Evolutionary conservation across 305 asterid genomes (phyloP).

Genomic region (Coffea humblotiana): DNA sequence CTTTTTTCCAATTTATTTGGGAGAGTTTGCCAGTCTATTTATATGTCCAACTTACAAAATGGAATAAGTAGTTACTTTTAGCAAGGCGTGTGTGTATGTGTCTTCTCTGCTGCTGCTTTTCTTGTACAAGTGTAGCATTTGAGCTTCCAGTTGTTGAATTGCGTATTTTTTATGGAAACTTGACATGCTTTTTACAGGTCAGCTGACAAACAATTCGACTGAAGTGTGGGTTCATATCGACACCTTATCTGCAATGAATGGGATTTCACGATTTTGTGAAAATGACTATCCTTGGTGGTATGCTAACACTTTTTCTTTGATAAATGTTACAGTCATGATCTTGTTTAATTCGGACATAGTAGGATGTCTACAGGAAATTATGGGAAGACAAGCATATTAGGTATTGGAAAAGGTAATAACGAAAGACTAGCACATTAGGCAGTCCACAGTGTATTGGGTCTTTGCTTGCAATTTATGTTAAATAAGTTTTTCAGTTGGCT

Average conservation of each 20-base stretch:
- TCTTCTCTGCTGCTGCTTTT: not conserved
- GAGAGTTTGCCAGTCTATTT: not conserved
- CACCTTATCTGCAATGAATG: slow-evolving; percentile 90
- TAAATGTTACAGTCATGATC: not conserved
- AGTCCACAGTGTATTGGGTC: not conserved
- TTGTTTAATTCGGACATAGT: not conserved
- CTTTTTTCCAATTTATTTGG: not conserved
- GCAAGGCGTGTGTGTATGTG: not conserved
- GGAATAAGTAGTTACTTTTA: not conserved
- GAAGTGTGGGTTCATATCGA: slow-evolving; percentile 86
- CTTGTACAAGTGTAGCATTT: not conserved
- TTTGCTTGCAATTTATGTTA: not conserved
- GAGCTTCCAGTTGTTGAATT: not conserved
- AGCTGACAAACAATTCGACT: slow-evolving; percentile 42
- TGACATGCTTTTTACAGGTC: slow-evolving; percentile 42
- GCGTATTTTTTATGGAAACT: not conserved
- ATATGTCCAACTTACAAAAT: not conserved
- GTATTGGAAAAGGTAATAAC: no score
- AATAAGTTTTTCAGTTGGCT: not conserved
- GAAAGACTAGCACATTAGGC: not conserved
- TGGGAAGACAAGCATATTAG: not conserved
- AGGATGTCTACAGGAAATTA: not conserved
- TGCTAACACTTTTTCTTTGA: not conserved
- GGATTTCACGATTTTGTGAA: slow-evolving; percentile 94
- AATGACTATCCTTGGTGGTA: slow-evolving; percentile 79